phyloP scores from a whole-genome alignment of 768 basidiomycete species.

The Pleurotus djamor region DNA sequence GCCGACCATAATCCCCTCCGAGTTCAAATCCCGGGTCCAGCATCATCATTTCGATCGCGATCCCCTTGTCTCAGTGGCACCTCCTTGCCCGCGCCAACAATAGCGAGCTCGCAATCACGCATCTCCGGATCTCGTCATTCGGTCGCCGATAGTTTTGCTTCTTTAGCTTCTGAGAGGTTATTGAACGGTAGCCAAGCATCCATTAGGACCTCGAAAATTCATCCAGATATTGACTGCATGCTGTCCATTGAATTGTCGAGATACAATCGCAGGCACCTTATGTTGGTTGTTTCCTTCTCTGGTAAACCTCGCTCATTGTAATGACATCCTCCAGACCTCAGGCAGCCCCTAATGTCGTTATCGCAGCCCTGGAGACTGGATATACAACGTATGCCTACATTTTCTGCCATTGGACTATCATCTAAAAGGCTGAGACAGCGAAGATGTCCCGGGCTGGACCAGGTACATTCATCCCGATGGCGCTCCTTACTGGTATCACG shows the following conservation, averaged over 20 bases:
- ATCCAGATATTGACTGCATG: conserved; percentile 1
- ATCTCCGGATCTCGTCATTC: background rate
- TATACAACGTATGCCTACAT: background rate
- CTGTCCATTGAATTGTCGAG: background rate
- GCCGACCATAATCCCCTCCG: background rate
- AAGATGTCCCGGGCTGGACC: background rate
- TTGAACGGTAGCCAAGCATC: background rate
- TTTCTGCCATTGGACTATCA: background rate
- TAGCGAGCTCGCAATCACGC: background rate
- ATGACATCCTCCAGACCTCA: background rate
- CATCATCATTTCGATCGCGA: background rate
- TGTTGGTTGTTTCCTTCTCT: background rate
- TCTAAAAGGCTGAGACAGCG: background rate
- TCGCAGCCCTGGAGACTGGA: background rate
- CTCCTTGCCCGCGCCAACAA: background rate
- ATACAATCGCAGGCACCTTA: background rate
- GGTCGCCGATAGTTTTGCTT: background rate
- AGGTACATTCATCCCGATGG: conserved; percentile 5
- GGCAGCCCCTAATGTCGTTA: background rate
- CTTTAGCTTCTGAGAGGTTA: background rate
- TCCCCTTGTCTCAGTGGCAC: background rate
- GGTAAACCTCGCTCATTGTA: background rate
- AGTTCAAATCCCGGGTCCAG: background rate
- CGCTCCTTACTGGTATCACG: conserved; percentile 1
- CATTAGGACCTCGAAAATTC: background rate